Conservation (phyloP, 345 rosid species). For the Tarenaya hassleriana region DNA sequence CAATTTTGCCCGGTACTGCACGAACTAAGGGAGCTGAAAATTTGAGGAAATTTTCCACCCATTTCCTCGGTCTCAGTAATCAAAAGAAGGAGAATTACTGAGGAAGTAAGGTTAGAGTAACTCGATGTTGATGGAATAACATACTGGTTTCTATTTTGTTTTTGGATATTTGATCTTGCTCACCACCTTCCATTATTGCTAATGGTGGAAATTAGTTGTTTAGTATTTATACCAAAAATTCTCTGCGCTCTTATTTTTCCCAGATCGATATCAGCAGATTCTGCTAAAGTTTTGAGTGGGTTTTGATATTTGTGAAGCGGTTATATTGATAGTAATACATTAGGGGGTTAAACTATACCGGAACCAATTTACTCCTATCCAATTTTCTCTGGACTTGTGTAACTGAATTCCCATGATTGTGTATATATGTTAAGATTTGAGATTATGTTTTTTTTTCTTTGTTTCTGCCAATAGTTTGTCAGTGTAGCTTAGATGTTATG, state of each 20-base stretch:
- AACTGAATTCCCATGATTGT: slow-evolving; percentile 5
- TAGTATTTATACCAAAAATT: not conserved
- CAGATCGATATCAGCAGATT: slow-evolving; percentile 1
- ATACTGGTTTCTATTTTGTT: slow-evolving; percentile 4
- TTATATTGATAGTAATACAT: not conserved
- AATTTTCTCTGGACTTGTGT: slow-evolving; percentile 5
- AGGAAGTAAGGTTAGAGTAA: slow-evolving; percentile 1
- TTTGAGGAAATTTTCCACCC: slow-evolving; percentile 1
- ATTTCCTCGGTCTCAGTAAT: slow-evolving; percentile 12
- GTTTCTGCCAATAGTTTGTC: not conserved
- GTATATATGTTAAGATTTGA: slow-evolving; percentile 14
- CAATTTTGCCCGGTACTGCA: not conserved
- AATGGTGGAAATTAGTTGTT: slow-evolving; percentile 8
- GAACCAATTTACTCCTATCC: slow-evolving; percentile 1
- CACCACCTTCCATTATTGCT: slow-evolving; percentile 9
- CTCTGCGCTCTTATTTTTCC: slow-evolving; percentile 1
- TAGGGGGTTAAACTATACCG: not conserved
- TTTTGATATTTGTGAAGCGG: slow-evolving; percentile 8
- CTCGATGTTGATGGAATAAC: not conserved
- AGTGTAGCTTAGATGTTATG: slow-evolving; percentile 7
- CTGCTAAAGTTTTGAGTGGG: slow-evolving; percentile 1
- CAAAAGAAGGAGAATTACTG: slow-evolving; percentile 9
- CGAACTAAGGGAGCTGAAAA: slow-evolving; percentile 7
- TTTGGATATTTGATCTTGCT: slow-evolving; percentile 1
- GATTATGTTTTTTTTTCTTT: not conserved